Percentiles rank a stretch among this genome's conserved stretches.
phyloP scores from a whole-genome alignment of 2,329 filamentous ascomycete species.

The Colletotrichum agaves region DNA sequence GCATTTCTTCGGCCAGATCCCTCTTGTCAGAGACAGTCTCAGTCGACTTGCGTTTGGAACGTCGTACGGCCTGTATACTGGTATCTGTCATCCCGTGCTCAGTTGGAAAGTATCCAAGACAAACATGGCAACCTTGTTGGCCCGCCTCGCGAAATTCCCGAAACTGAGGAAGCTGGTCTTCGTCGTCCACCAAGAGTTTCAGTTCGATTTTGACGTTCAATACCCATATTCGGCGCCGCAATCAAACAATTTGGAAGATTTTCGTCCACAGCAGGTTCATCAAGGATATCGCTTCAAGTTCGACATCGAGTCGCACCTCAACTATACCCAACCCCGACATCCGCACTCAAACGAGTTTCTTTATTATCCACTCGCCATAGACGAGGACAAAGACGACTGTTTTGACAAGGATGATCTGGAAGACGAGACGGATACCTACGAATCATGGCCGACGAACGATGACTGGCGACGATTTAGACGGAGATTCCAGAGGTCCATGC shows the following conservation, averaged over 20 bases:
- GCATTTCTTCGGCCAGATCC: slow-evolving; percentile 58
- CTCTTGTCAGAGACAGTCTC: slow-evolving; percentile 53
- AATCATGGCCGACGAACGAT: slow-evolving; percentile 53
- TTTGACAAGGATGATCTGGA: slow-evolving; percentile 38
- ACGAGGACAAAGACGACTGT: slow-evolving; percentile 45
- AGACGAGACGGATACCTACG: slow-evolving; percentile 46
- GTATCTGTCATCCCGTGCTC: slow-evolving; percentile 57
- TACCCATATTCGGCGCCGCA: slow-evolving; percentile 40
- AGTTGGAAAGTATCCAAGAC: slow-evolving; percentile 56
- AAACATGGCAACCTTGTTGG: slow-evolving; percentile 56
- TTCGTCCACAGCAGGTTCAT: slow-evolving; percentile 53
- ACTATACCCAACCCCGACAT: slow-evolving; percentile 53
- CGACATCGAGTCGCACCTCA: slow-evolving; percentile 58
- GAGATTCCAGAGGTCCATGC: slow-evolving; percentile 47
- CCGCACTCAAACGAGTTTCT: slow-evolving; percentile 54
- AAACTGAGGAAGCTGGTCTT: slow-evolving; percentile 55
- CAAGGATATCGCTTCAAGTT: slow-evolving; percentile 59
- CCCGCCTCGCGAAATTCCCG: slow-evolving; percentile 53
- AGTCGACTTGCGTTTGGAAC: slow-evolving; percentile 57
- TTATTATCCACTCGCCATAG: slow-evolving; percentile 49
- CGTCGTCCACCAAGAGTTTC: slow-evolving; percentile 60
- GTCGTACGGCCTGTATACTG: slow-evolving; percentile 57
- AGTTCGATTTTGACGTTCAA: slow-evolving; percentile 54
- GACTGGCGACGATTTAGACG: slow-evolving; percentile 52
- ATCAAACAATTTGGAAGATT: slow-evolving; percentile 32